A percentile compares a stretch with the other conserved stretches of the same genome.
phyloP scores from a whole-genome alignment of 2,329 filamentous ascomycete genomes.

The Fusarium xylarioides region DNA sequence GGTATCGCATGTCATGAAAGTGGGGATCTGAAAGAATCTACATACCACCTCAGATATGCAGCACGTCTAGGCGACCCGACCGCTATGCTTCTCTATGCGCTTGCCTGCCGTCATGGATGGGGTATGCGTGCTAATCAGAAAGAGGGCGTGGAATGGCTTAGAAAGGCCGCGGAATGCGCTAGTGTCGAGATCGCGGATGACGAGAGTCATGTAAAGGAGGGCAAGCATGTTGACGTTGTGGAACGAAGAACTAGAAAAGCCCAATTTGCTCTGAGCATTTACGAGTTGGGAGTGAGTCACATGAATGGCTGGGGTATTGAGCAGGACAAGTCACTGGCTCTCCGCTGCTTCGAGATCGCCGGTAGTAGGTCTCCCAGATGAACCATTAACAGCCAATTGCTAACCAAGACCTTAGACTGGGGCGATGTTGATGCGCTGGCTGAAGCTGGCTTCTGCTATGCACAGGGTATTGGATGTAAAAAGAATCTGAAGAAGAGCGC shows the following conservation, averaged over 20 bases:
- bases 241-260: slow-evolving; percentile 87
- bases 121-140: slow-evolving; percentile 92
- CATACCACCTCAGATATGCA: slow-evolving; percentile 92
- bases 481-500: slow-evolving; percentile 96
- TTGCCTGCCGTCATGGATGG: slow-evolving; percentile 97
- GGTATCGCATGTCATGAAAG: slow-evolving; percentile 91
- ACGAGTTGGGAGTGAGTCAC: slow-evolving; percentile 94
- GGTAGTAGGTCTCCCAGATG: slow-evolving; percentile 65
- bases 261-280: slow-evolving; percentile 94
- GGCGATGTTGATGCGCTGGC: slow-evolving; percentile 93
- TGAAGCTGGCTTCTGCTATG: slow-evolving; percentile 96
- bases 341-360: slow-evolving; percentile 96
- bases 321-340: slow-evolving; percentile 85
- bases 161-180: slow-evolving; percentile 87
- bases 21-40: slow-evolving; percentile 89
- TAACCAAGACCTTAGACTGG: slow-evolving; percentile 68
- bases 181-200: slow-evolving; percentile 85
- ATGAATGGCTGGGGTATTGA: slow-evolving; percentile 99
- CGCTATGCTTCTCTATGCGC: slow-evolving; percentile 93
- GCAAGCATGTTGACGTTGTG: slow-evolving; percentile 69
- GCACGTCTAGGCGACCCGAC: slow-evolving; percentile 87
- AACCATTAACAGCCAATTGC: neutral
- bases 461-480: slow-evolving; percentile 90
- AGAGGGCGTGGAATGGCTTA: slow-evolving; percentile 91
- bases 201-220: slow-evolving; percentile 71